These are phyloP conservation scores for Alternaria gansuensis DNA, from an alignment of 2,329 filamentous ascomycete species.

Conservation along the genomic window DNA sequence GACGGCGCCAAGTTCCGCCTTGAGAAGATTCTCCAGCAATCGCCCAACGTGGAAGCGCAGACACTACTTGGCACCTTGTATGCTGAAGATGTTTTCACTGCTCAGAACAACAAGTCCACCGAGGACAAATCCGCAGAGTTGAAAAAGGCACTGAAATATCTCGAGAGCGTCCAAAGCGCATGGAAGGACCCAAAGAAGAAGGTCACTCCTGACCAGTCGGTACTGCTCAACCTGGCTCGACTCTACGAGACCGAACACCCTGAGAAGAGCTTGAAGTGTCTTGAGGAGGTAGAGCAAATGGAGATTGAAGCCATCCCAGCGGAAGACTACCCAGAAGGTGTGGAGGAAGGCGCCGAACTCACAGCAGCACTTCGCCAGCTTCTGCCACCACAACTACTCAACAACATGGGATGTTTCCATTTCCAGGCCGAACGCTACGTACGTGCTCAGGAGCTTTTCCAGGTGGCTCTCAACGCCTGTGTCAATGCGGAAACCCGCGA, in stretches of 20 bases:
- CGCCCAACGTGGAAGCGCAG: slow-evolving; percentile 86
- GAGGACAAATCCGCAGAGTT: slow-evolving; percentile 88
- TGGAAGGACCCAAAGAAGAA: slow-evolving; percentile 96
- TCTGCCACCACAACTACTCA: slow-evolving; percentile 88
- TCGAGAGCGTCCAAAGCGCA: slow-evolving; percentile 83
- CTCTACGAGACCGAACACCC: slow-evolving; percentile 87
- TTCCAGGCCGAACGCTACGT: slow-evolving; percentile 86
- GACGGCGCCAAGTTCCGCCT: slow-evolving; percentile 92
- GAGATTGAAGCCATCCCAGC: slow-evolving; percentile 81
- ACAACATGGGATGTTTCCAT: slow-evolving; percentile 97
- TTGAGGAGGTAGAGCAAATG: slow-evolving; percentile 90
- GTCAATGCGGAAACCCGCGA: slow-evolving; percentile 81
- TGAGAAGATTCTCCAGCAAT: slow-evolving; percentile 91
- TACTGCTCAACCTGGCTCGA: slow-evolving; percentile 88
- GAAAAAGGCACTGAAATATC: slow-evolving; percentile 83
- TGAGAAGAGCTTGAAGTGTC: slow-evolving; percentile 89
- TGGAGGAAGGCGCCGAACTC: slow-evolving; percentile 57
- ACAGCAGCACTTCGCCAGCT: slow-evolving; percentile 74
- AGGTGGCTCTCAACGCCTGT: slow-evolving; percentile 88
- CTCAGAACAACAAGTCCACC: slow-evolving; percentile 73
- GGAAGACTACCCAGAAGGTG: slow-evolving; percentile 70
- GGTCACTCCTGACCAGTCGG: slow-evolving; percentile 79
- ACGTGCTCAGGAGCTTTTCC: slow-evolving; percentile 84
- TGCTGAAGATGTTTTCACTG: slow-evolving; percentile 90
- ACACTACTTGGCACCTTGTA: slow-evolving; percentile 89